Conservation (phyloP, 2,329 filamentous ascomycete species). For the Hirsutella minnesotensis region DNA sequence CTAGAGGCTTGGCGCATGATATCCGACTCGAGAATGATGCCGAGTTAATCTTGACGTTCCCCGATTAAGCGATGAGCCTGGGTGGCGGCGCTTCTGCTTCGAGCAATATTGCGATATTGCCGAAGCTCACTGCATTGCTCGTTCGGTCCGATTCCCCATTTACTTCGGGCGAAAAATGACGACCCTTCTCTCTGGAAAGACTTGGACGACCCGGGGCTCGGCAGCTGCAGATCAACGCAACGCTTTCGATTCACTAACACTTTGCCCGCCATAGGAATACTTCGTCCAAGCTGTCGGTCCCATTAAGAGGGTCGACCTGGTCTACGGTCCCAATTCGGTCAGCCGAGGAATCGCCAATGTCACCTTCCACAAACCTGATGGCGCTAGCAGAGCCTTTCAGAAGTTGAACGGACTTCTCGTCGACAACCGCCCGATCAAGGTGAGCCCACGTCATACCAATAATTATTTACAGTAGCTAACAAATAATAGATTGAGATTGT, state of each 20-base stretch:
- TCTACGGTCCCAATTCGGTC: constrained; percentile 82
- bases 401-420: constrained; percentile 82
- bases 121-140: constrained; percentile 7
- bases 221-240: constrained; percentile 12
- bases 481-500: constrained; percentile 71
- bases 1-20: no score
- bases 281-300: constrained; percentile 78
- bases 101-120: not conserved
- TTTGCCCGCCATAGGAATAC: constrained; percentile 72
- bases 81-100: no score
- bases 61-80: no score
- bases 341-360: constrained; percentile 91
- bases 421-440: constrained; percentile 84
- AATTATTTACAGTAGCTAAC: constrained; percentile 10
- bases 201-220: constrained; percentile 19
- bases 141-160: constrained; percentile 2
- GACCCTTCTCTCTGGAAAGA: constrained; percentile 8
- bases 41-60: no score
- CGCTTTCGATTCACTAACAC: constrained; percentile 51
- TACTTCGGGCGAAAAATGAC: not conserved
- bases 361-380: constrained; percentile 68
- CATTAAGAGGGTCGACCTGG: constrained; percentile 83
- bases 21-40: no score
- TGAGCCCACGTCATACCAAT: constrained; percentile 17
- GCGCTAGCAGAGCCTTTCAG: constrained; percentile 73